Evolutionary conservation across 2,329 filamentous ascomycete genomes (phyloP).

Genomic region (Curvularia sp.): DNA sequence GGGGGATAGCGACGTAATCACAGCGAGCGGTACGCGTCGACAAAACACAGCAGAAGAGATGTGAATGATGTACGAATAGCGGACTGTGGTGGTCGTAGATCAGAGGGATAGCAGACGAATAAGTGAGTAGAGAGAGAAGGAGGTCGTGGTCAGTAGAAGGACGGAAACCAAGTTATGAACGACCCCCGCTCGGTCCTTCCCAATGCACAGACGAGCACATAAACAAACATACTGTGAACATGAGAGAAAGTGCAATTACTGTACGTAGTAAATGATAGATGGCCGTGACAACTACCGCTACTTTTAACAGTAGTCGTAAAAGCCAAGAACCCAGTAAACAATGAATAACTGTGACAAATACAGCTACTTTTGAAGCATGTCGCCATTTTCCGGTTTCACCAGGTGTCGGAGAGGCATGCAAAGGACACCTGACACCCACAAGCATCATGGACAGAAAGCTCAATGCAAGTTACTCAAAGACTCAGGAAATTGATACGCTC

Average conservation of each 20-base stretch:
- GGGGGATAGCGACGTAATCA: background rate
- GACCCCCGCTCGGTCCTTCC: background rate
- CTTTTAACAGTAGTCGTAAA: no score
- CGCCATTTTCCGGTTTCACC: no score
- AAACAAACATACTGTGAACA: background rate
- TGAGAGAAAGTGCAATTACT: background rate
- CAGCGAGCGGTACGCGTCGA: background rate
- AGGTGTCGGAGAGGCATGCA: no score
- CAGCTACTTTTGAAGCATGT: no score
- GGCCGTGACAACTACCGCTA: no score
- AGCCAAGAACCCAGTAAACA: no score
- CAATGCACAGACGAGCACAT: background rate
- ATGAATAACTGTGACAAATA: no score
- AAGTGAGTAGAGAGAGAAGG: background rate
- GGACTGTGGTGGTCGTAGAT: background rate
- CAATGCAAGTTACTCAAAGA: no score
- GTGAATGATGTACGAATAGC: slow-evolving; percentile 18
- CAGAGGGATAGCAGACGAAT: background rate
- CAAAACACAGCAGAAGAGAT: background rate
- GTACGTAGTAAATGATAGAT: no score
- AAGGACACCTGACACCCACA: no score
- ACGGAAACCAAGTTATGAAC: no score
- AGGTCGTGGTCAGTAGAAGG: background rate
- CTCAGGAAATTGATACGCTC: slow-evolving; percentile 6
- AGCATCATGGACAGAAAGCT: no score